Base-by-base conservation (phyloP, 352 stramenopile species). In the Phytophthora citricola region DNA sequence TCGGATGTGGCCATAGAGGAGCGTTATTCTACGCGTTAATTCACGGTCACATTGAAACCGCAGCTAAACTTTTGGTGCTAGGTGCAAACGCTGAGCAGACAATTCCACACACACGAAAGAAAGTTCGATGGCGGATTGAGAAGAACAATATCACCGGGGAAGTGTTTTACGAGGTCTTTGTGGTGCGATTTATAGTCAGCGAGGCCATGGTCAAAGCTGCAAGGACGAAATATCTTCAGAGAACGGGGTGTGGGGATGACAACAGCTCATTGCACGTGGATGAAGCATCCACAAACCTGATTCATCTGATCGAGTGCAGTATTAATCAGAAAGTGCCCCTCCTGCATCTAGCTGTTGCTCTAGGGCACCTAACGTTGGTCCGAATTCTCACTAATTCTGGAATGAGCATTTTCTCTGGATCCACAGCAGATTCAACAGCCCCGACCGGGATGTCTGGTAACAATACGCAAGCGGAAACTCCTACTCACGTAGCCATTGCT, bases 21-120 rank as follows among this genome's bases (percentile, higher is more conserved):
- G 63, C 79, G 17, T 45, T 90, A 14, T 87, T 70, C 54, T 91
- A 79, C 41, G 76, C 82, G 10, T 75, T 91, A 8, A 72, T 77
- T 11, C 60, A 88, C 39, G 82, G 82, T 1, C 79, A 91, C 40
- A 47, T 71, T 7, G 58, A 89, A 38, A 91, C 82, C 11, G 79
- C 78, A 53, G 67, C 76, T 17, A 83, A 84, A 31, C 68, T 91
- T 17, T 58, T 91, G 7, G 82, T 89, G 6, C 41, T 91, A 5
- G 82, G 79, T 36, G 74, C 79, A 5, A 59, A 78, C n/a, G 71
- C 78, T 38, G 58, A 88, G 31, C 68, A 84, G 15, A 75, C 71
- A 11, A 53, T 91, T 9, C 79, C 78, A 8, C 61, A 82, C 38
- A 32, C 43, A 11, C 45, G 27, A n/a, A 77, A 75, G 31, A 69